Base-by-base conservation (phyloP, 2,329 filamentous ascomycete species). In the Phialemoniopsis sp. region DNA sequence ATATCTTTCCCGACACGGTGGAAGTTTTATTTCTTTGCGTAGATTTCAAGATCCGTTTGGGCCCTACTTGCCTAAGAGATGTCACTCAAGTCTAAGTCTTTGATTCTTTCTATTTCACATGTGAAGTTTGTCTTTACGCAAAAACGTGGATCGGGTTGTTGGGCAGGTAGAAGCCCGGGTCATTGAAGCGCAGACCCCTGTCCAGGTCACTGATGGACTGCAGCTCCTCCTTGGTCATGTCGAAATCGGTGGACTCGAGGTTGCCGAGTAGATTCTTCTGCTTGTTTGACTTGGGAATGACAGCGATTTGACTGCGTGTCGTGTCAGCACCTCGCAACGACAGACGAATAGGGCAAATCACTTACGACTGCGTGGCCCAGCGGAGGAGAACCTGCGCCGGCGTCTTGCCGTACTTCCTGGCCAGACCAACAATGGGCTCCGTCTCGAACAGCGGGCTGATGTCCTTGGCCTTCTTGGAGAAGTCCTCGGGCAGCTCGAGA, bases 321-420 rank as follows among this genome's bases (percentile, higher is more conserved):
- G n/a, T n/a, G n/a, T n/a, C n/a, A n/a, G n/a, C n/a, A n/a, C n/a
- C n/a, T n/a, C n/a, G n/a, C n/a, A n/a, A n/a, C n/a, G 7, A 34
- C 9, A 21, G 29, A 30, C 12, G 19, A 28, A 26, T 37, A 8
- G 28, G 29, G 26, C 36, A 17, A 15, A 13, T 35, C 30, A 16
- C 17, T 26, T 26, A 26, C 21, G 21, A 76, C 73, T 94, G 88
- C 13, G 89, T 94, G 16, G 88, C 80, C 89, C 89, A 95, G 53
- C 89, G 78, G 50, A 95, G 73, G 45, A 95, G 74, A 18, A 95
- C 74, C 74, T 95, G 89, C 13, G 87, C 85, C 7, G 87, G 73
- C 8, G 82, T 80, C 72, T 85, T 88, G 59, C 68, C 68, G 56
- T 87, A 71, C 70, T 86, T 89, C 53, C 73, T 62, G 14, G 87